These are phyloP conservation scores for Davidsoniella australis DNA, from an alignment of 2,329 filamentous ascomycete species.

Conservation along the genomic window DNA sequence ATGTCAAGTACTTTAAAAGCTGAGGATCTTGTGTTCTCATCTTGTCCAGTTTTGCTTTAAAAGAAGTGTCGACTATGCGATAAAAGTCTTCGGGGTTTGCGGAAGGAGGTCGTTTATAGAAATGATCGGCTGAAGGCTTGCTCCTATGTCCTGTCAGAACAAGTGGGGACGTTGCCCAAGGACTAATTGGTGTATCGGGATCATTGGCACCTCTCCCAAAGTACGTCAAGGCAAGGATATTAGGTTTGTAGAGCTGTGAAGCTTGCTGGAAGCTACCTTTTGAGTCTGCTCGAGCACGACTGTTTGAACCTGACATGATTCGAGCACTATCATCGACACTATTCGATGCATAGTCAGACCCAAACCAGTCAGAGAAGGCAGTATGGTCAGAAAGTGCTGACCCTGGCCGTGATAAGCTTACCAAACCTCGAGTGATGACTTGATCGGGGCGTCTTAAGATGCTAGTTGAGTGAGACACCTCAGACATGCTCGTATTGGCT, in stretches of 20 bases:
- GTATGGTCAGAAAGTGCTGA: slow-evolving; percentile 3
- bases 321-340: neutral
- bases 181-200: slow-evolving; percentile 2
- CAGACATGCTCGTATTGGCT: neutral
- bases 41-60: neutral
- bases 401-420: neutral
- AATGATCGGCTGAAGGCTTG: no score
- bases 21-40: neutral
- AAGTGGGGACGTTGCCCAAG: neutral
- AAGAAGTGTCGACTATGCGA: neutral
- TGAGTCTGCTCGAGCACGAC: neutral
- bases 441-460: neutral
- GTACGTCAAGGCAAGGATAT: no score
- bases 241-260: no score
- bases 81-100: neutral
- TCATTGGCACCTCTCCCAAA: neutral
- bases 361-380: slow-evolving; percentile 7
- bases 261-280: neutral
- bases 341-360: neutral
- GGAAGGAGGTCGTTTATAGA: neutral
- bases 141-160: no score
- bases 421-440: neutral
- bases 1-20: no score
- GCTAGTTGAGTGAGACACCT: neutral
- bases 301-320: slow-evolving; percentile 1